A percentile compares a stretch with the other conserved stretches of the same genome.
Evolutionary conservation across 2,329 filamentous ascomycete species (phyloP).

Genomic region (Madurella fahalii): DNA sequence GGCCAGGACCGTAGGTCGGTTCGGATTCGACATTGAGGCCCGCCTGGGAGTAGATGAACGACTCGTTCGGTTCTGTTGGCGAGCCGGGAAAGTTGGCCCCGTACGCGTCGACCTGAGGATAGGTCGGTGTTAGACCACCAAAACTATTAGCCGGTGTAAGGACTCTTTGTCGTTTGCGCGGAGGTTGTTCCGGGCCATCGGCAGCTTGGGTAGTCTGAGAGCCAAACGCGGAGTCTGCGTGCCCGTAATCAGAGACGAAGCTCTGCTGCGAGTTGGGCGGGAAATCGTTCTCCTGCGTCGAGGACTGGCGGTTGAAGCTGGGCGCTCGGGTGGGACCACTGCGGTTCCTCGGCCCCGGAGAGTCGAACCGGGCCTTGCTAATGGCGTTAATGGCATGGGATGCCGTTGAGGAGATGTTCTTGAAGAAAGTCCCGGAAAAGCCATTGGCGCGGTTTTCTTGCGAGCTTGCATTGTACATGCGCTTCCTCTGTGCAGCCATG

Average conservation of each 20-base stretch:
- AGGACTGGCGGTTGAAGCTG: conserved; percentile 67
- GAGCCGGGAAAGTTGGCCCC: conserved; percentile 59
- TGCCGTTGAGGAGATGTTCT: conserved; percentile 90
- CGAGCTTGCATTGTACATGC: conserved; percentile 72
- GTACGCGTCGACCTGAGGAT: conserved; percentile 45
- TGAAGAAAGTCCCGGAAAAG: conserved; percentile 85
- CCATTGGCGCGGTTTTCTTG: conserved; percentile 65
- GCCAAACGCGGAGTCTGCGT: conserved; percentile 67
- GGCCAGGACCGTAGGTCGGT: conserved; percentile 56
- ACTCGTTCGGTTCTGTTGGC: conserved; percentile 76
- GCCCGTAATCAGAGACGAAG: conserved; percentile 70
- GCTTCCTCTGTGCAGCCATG: conserved; percentile 91
- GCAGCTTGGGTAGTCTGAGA: conserved; percentile 49
- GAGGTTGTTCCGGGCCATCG: conserved; percentile 64
- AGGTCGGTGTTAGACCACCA: conserved; percentile 37
- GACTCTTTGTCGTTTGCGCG: conserved; percentile 70
- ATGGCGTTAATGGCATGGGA: conserved; percentile 93
- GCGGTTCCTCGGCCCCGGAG: conserved; percentile 66
- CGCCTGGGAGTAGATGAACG: conserved; percentile 63
- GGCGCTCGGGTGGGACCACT: conserved; percentile 61
- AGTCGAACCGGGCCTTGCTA: conserved; percentile 92
- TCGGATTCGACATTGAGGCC: conserved; percentile 41
- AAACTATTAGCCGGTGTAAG: conserved; percentile 56
- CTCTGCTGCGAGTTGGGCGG: conserved; percentile 80
- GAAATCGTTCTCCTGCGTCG: conserved; percentile 67